Evolutionary conservation across 2,329 filamentous ascomycete genomes (phyloP), one percentile per base, ranked within the genome.

Genomic region (Plenodomus biglobosus): DNA sequence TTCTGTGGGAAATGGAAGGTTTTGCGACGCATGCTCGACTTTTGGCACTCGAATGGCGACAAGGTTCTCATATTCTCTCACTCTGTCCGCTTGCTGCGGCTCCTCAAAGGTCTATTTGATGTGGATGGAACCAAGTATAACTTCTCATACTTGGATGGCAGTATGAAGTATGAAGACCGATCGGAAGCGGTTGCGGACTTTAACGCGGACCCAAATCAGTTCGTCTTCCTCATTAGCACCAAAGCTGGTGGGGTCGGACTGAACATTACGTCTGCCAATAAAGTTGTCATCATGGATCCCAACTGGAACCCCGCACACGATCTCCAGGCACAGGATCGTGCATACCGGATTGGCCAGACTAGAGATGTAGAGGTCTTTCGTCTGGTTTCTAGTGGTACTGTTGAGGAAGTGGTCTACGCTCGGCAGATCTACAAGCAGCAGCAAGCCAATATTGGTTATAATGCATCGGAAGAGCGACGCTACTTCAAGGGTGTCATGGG

Each of bases 351-450:
- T 55, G 94, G 94, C 0, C 94, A 99, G 72, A 85, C 83, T 0
- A 82, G 94, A 17, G 90, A 97, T 64, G 94, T 99, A 0, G 94
- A 99, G 67, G 92, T 97, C 1, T 97, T 96, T 69, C 85, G 94
- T 3, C 82, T 99, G 1, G 85, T 99, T 16, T 92, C 88, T 1
- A 85, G 89, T 1, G 94, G 94, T 0, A 97, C 94, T 0, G 90
- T 99, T 15, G 94, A 99, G 67, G 94, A 99, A 71, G 94, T 96
- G 44, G 90, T 97, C 7, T 99, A 99, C 63, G 94, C 92, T 0
- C 83, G 94, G 6, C 94, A 99, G 64, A 94, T 99, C 34, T 99
- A 99, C 79, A 99, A 99, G 71, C 94, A 99, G 67, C 94, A 99
- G 65, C 94, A 97, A 74, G 92, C 94, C 20, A 97, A 96, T 64